Conservation (phyloP, 306 rosid genomes). For the Rubus parviflorus region DNA sequence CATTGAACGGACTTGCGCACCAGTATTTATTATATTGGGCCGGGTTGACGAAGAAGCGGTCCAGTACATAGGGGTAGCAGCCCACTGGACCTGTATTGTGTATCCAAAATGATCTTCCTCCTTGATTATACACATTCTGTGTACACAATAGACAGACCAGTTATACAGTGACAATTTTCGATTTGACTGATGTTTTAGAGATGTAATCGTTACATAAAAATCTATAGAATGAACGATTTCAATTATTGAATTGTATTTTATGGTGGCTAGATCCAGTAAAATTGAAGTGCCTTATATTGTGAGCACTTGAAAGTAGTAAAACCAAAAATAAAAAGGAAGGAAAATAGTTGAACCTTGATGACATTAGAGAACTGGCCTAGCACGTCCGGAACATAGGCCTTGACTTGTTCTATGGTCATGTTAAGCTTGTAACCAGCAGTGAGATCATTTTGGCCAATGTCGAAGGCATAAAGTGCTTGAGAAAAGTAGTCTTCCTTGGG, state of each 20-base stretch:
- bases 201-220: no score
- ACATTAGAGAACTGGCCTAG: slow-evolving; percentile 22
- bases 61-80: slow-evolving; percentile 39
- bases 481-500: slow-evolving; percentile 55
- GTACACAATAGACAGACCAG: neutral
- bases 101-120: slow-evolving; percentile 44
- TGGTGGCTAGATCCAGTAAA: neutral
- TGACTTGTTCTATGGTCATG: slow-evolving; percentile 54
- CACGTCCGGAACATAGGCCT: slow-evolving; percentile 30
- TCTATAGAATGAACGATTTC: neutral
- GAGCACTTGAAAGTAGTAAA: neutral
- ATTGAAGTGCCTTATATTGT: no score
- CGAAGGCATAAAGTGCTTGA: slow-evolving; percentile 63
- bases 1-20: slow-evolving; percentile 53
- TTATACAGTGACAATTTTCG: neutral
- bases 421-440: slow-evolving; percentile 63
- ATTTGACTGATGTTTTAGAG: neutral
- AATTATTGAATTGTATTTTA: no score
- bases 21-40: slow-evolving; percentile 59
- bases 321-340: neutral
- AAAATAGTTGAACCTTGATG: slow-evolving; percentile 19
- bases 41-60: slow-evolving; percentile 12
- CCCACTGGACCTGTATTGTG: slow-evolving; percentile 56
- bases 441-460: slow-evolving; percentile 80
- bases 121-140: slow-evolving; percentile 27